Conservation (phyloP, 1,139 yeast species). For the Nadsonia commutata region DNA sequence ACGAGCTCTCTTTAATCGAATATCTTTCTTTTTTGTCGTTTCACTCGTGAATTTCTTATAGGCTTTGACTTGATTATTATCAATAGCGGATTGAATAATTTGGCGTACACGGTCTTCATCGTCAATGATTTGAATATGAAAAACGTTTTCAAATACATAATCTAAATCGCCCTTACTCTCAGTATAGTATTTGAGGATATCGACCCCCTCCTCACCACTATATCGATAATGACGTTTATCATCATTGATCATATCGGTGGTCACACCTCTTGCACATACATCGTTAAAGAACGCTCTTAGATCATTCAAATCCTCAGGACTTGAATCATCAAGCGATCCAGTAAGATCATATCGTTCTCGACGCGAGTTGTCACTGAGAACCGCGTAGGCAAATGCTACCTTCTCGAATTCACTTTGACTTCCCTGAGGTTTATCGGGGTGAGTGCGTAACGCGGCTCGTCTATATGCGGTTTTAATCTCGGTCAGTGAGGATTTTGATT, state of each 20-base stretch:
- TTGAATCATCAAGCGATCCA: slow-evolving; percentile 45
- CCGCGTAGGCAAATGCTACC: slow-evolving; percentile 62
- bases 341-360: slow-evolving; percentile 51
- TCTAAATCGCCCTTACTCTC: slow-evolving; percentile 57
- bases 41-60: slow-evolving; percentile 41
- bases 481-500: slow-evolving; percentile 28
- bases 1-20: slow-evolving; percentile 38
- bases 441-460: slow-evolving; percentile 50
- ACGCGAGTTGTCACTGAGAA: slow-evolving; percentile 44
- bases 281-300: slow-evolving; percentile 56
- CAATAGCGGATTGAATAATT: slow-evolving; percentile 34
- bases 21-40: slow-evolving; percentile 33
- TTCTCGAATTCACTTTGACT: slow-evolving; percentile 39
- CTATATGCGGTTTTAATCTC: slow-evolving; percentile 63
- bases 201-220: slow-evolving; percentile 52
- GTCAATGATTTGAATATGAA: slow-evolving; percentile 57
- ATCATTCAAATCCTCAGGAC: slow-evolving; percentile 31
- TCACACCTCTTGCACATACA: slow-evolving; percentile 37
- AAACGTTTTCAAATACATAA: slow-evolving; percentile 54
- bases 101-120: slow-evolving; percentile 48
- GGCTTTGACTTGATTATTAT: slow-evolving; percentile 23
- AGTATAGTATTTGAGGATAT: slow-evolving; percentile 44
- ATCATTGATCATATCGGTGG: slow-evolving; percentile 59
- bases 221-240: slow-evolving; percentile 49
- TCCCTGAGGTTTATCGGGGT: slow-evolving; percentile 59